phyloP scores from a whole-genome alignment of 2,329 filamentous ascomycete species.

The Trichoderma sp. region DNA sequence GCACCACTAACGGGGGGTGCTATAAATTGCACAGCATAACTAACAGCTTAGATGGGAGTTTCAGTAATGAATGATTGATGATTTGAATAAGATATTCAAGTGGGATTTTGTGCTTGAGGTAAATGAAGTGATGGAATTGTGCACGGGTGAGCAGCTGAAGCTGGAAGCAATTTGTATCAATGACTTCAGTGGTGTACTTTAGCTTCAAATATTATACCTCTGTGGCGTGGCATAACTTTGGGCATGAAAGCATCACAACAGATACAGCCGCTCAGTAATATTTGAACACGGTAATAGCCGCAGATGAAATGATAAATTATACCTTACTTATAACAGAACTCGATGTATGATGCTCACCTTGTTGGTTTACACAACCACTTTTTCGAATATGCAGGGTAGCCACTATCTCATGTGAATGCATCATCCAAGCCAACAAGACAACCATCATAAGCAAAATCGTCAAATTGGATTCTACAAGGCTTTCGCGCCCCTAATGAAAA shows the following conservation, averaged over 20 bases:
- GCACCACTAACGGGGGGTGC: not conserved
- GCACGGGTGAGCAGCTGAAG: not conserved
- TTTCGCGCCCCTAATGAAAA: not conserved
- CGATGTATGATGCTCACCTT: no score
- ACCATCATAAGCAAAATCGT: not conserved
- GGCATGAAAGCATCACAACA: no score
- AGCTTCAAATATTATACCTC: not conserved
- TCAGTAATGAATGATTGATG: not conserved
- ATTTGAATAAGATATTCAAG: not conserved
- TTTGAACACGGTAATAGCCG: not conserved
- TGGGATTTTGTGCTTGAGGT: not conserved
- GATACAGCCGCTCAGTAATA: not conserved
- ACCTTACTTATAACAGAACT: not conserved
- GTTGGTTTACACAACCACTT: not conserved
- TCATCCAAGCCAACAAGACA: no score
- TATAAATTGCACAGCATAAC: not conserved
- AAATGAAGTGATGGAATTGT: not conserved
- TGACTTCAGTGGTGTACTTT: not conserved
- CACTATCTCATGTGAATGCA: not conserved
- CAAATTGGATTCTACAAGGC: not conserved
- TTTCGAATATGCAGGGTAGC: not conserved
- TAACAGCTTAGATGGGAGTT: no score
- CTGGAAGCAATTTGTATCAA: not conserved
- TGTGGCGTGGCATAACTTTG: not conserved
- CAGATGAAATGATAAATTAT: not conserved